These are phyloP conservation scores for Fusarium decemcellulare DNA, from an alignment of 2,329 filamentous ascomycete genomes.

Conservation along the genomic window DNA sequence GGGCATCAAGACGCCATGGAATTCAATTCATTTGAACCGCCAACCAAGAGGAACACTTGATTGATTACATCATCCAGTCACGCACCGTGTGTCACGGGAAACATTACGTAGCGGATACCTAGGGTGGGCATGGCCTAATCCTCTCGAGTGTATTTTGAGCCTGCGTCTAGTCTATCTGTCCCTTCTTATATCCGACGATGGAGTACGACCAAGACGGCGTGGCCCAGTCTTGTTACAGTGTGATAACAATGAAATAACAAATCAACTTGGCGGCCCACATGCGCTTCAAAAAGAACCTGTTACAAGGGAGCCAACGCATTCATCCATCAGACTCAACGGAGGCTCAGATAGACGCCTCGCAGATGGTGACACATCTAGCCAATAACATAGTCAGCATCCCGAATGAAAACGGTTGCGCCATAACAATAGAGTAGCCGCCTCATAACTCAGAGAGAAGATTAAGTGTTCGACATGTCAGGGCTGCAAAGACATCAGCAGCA, in stretches of 20 bases:
- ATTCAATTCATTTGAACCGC: not conserved
- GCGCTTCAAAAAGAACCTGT: not conserved
- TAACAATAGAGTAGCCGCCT: not conserved
- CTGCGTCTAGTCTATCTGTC: too few relatives aligned
- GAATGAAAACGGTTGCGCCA: conserved; percentile 11
- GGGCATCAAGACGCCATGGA: not conserved
- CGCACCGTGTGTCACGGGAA: too few relatives aligned
- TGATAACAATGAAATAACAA: too few relatives aligned
- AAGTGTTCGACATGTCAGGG: conserved; percentile 62
- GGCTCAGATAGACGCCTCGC: not conserved
- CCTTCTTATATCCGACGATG: too few relatives aligned
- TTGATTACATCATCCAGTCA: too few relatives aligned
- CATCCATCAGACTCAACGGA: not conserved
- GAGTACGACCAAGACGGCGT: too few relatives aligned
- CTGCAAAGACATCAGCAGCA: conserved; percentile 50
- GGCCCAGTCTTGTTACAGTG: too few relatives aligned
- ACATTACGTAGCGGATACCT: too few relatives aligned
- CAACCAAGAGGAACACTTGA: too few relatives aligned
- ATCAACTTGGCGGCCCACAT: not conserved
- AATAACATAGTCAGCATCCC: conserved; percentile 29
- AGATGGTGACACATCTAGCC: conserved; percentile 18
- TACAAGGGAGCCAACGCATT: not conserved
- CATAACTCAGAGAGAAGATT: conserved; percentile 70
- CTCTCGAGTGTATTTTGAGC: too few relatives aligned
- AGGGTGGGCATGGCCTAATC: too few relatives aligned